Percentiles rank a stretch among this genome's conserved stretches.
Conservation (phyloP, 257 asterid species). For the Solanum tarapatanum region DNA sequence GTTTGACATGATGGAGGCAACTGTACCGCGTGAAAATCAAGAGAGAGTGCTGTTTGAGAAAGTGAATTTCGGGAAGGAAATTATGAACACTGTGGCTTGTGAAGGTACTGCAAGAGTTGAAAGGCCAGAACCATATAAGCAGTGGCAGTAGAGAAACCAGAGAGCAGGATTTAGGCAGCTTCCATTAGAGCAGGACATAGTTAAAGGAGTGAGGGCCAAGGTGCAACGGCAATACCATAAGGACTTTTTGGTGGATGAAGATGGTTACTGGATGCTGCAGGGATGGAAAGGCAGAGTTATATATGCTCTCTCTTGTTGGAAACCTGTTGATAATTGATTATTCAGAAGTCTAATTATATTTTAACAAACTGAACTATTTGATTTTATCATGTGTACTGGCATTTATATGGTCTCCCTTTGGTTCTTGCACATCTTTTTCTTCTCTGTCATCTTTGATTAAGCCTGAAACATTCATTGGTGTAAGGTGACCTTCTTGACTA, state of each 20-base stretch:
- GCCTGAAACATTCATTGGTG: background rate
- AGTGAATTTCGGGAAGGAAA: slow-evolving; percentile 18
- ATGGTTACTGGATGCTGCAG: slow-evolving; percentile 24
- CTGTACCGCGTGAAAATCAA: slow-evolving; percentile 7
- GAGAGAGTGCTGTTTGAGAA: slow-evolving; percentile 19
- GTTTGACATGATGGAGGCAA: slow-evolving; percentile 28
- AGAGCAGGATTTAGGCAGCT: slow-evolving; percentile 27
- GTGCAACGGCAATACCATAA: slow-evolving; percentile 15
- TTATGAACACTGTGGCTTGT: slow-evolving; percentile 24
- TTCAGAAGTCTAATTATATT: background rate
- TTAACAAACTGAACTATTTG: background rate
- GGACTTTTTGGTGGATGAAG: slow-evolving; percentile 25
- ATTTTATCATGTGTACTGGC: background rate
- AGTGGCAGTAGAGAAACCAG: slow-evolving; percentile 18
- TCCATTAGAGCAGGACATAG: slow-evolving; percentile 9
- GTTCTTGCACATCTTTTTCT: background rate
- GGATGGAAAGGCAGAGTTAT: slow-evolving; percentile 32
- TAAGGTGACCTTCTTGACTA: background rate
- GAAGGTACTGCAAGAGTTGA: slow-evolving; percentile 28
- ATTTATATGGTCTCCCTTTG: background rate
- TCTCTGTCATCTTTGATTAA: background rate
- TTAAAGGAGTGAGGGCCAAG: slow-evolving; percentile 16
- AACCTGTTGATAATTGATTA: background rate
- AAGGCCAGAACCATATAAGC: slow-evolving; percentile 26
- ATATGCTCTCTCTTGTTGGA: slow-evolving; percentile 29